Evolutionary conservation across 1,139 yeast genomes (phyloP).

Genomic region (Lodderomyces metapsilosis): DNA sequence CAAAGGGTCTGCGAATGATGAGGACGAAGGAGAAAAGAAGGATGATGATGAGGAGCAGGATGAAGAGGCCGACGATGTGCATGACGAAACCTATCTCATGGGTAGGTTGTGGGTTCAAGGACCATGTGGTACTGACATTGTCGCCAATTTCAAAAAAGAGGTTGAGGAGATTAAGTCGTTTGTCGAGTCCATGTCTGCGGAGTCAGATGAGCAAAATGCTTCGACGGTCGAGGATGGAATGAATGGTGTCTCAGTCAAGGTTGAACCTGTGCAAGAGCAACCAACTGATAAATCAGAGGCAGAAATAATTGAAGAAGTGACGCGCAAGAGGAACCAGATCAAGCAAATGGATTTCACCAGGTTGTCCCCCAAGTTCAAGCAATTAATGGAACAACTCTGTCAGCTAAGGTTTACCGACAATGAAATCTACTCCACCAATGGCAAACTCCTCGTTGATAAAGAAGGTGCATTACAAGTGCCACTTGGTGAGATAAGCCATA

Average conservation of each 20-base stretch:
- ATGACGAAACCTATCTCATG: slow-evolving; percentile 69
- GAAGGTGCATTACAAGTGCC: slow-evolving; percentile 42
- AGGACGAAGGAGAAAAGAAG: slow-evolving; percentile 29
- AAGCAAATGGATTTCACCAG: slow-evolving; percentile 19
- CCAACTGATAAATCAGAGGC: slow-evolving; percentile 4
- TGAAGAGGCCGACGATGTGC: slow-evolving; percentile 38
- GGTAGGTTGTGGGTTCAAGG: slow-evolving; percentile 96
- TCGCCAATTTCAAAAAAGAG: slow-evolving; percentile 19
- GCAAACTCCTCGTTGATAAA: slow-evolving; percentile 31
- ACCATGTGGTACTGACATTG: slow-evolving; percentile 66
- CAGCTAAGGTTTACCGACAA: slow-evolving; percentile 19
- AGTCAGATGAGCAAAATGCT: not conserved
- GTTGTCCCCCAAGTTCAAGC: slow-evolving; percentile 20
- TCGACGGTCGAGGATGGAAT: slow-evolving; percentile 15
- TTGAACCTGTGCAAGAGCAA: not conserved
- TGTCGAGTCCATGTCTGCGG: slow-evolving; percentile 4
- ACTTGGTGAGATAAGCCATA: slow-evolving; percentile 33
- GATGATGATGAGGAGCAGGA: slow-evolving; percentile 35
- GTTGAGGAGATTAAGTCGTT: slow-evolving; percentile 8
- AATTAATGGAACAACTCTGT: slow-evolving; percentile 18
- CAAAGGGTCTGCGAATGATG: slow-evolving; percentile 37
- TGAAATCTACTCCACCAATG: slow-evolving; percentile 16
- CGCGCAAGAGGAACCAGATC: slow-evolving; percentile 10
- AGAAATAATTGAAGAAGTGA: slow-evolving; percentile 3
- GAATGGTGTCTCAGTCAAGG: not conserved